These are phyloP conservation scores for Penicillium sp. DNA, from an alignment of 2,329 filamentous ascomycete species.

Conservation along the genomic window DNA sequence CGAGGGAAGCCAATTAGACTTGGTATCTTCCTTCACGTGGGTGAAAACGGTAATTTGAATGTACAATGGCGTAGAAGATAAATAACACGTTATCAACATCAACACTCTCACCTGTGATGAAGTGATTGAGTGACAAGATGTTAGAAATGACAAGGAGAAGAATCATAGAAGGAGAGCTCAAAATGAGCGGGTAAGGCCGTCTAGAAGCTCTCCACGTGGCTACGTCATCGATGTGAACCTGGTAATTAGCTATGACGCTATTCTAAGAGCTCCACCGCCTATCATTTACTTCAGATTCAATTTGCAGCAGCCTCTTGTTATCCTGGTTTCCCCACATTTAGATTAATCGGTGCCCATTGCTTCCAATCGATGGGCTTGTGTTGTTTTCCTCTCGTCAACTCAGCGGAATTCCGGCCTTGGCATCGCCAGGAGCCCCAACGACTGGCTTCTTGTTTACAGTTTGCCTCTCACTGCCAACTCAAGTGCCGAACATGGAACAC, in stretches of 20 bases:
- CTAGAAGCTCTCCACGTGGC: constrained; percentile 16
- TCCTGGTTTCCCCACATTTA: constrained; percentile 10
- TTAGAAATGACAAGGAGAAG: background rate
- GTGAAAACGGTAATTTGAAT: background rate
- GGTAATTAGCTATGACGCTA: constrained; percentile 23
- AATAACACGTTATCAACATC: background rate
- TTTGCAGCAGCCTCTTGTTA: background rate
- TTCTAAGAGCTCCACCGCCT: background rate
- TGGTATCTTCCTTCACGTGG: background rate
- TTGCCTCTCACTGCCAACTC: no score
- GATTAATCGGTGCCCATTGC: background rate
- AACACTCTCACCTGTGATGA: background rate
- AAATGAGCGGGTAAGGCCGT: background rate
- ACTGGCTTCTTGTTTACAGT: no score
- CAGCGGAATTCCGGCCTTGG: background rate
- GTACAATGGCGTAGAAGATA: background rate
- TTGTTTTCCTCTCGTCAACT: background rate
- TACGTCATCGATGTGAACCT: constrained; percentile 25
- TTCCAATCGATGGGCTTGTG: background rate
- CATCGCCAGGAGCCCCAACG: background rate
- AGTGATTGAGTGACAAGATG: background rate
- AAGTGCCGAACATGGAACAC: no score
- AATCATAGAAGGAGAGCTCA: background rate
- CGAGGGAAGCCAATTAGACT: background rate
- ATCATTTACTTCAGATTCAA: constrained; percentile 1